These are phyloP conservation scores for Crucihimalaya himalaica DNA, from an alignment of 345 rosid genomes.

Conservation along the genomic window DNA sequence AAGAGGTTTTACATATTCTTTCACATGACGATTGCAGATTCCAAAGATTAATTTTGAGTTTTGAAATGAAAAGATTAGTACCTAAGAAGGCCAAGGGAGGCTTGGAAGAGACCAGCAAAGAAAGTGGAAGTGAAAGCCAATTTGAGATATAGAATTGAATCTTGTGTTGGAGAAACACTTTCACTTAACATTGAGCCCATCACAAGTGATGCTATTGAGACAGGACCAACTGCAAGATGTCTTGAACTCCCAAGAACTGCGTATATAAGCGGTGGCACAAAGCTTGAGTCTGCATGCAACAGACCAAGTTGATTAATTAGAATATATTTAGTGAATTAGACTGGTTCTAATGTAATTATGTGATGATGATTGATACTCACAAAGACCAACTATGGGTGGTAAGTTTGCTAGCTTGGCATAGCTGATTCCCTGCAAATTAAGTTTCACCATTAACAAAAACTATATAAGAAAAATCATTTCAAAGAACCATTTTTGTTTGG, in stretches of 20 bases:
- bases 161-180: constrained; percentile 60
- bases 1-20: constrained; percentile 9
- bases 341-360: constrained; percentile 8
- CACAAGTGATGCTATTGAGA: constrained; percentile 92
- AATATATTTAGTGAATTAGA: neutral
- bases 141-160: constrained; percentile 70
- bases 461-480: neutral
- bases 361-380: constrained; percentile 51
- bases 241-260: constrained; percentile 88
- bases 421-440: constrained; percentile 84
- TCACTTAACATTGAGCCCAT: constrained; percentile 96
- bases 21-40: constrained; percentile 23
- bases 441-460: neutral
- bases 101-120: constrained; percentile 96
- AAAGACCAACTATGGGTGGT: constrained; percentile 91
- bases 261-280: constrained; percentile 92
- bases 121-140: constrained; percentile 95
- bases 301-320: neutral
- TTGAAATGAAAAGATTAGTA: constrained; percentile 21
- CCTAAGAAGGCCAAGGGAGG: constrained; percentile 89
- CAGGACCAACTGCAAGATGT: constrained; percentile 96
- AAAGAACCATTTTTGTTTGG: neutral
- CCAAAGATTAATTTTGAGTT: neutral
- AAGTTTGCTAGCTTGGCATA: constrained; percentile 98
- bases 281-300: constrained; percentile 86